These are phyloP conservation scores for Pneumocystis jirovecii DNA, from an alignment of 1,139 yeast species.

Conservation along the genomic window DNA sequence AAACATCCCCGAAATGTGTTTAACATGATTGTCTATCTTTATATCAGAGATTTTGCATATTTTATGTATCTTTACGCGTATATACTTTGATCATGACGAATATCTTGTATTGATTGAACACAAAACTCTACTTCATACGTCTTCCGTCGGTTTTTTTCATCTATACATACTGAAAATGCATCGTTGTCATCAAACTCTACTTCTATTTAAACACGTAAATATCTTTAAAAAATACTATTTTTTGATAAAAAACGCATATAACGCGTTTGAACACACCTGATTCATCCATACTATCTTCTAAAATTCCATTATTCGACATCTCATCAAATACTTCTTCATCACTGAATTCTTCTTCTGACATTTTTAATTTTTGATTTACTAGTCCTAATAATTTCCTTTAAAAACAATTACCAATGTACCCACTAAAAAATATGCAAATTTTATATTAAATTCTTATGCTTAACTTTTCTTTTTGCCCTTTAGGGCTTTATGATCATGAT, in stretches of 20 bases:
- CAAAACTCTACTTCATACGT: constrained; percentile 20
- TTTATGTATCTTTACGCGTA: too few species aligned
- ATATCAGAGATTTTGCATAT: background rate
- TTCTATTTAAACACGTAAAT: constrained; percentile 30
- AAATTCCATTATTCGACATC: background rate
- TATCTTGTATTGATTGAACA: constrained; percentile 20
- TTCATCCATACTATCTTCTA: background rate
- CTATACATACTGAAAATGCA: background rate
- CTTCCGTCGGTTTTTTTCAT: constrained; percentile 16
- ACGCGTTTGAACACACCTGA: background rate
- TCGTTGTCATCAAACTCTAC: constrained; percentile 31
- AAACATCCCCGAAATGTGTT: constrained; percentile 25
- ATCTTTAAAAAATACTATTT: background rate
- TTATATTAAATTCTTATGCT: background rate
- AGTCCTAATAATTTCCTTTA: background rate
- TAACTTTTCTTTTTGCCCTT: background rate
- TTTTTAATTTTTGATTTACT: background rate
- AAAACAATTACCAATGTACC: background rate
- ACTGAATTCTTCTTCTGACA: constrained; percentile 1
- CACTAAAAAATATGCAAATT: background rate
- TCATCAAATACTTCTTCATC: constrained; percentile 2
- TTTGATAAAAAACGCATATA: background rate
- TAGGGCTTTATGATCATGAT: background rate
- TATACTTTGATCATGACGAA: constrained; percentile 18
- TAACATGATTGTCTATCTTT: constrained; percentile 15